Evolutionary conservation across 176 grass and related monocot genomes (phyloP), one percentile per base, ranked within the genome.

Genomic region (Pontederia paniculata): DNA sequence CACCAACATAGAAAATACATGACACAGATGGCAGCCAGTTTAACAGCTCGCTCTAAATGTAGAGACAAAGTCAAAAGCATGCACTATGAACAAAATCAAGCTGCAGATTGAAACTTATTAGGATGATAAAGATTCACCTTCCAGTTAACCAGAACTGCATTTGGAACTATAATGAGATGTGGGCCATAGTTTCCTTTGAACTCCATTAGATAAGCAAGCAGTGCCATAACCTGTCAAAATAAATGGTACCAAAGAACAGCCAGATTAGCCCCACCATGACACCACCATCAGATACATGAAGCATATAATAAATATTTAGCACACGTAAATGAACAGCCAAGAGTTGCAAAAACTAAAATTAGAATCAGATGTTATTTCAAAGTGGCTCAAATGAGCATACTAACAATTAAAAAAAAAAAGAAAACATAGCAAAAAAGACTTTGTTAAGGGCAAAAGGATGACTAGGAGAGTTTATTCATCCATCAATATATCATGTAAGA

Each of bases 141-240:
- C 94, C 94, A 98, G 77, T 98, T 98, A 25, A 98, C 94, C 70
- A 98, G 75, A 69, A 98, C 94, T 63, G 94, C 94, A 80, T 98
- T 98, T 65, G 94, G 94, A 51, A 98, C 94, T 75, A 98, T 98
- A 66, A 98, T 98, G 15, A 98, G 83, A 79, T 98, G 94, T 15
- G 94, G 94, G 44, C 94, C 94, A 78, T 93, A 98, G 52, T 98
- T 98, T 57, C 77, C 87, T 91, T 98, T 98, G 72, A 93, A 98
- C 73, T 98, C 94, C 83, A 98, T 98, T 62, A 98, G 72, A 65
- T 88, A 93, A 55, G 94, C 94, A 70, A 98, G 77, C 75, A 98
- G 77, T 60, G 94, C 80, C 94, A 98, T 98, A 63, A 98, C 94
- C 94, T 98, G 73, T 77, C 56, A 23, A 63, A 70, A 52, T 9